phyloP scores from a whole-genome alignment of 352 stramenopile genomes.

The Blastocystis sp. region DNA sequence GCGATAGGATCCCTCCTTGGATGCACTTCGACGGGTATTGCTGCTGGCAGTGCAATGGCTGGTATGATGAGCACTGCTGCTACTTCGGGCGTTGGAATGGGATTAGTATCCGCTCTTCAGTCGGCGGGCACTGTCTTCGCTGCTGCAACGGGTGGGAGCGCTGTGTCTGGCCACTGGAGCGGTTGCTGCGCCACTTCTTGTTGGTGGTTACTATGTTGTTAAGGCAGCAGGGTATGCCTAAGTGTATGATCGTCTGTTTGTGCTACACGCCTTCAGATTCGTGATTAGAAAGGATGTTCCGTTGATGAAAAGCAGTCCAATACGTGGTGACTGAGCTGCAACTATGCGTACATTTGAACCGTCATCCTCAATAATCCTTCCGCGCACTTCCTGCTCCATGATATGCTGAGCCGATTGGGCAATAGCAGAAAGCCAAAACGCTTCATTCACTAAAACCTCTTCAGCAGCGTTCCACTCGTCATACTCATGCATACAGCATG shows the following conservation, averaged over 20 bases:
- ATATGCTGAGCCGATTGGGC: no score
- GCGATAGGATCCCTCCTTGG: neutral
- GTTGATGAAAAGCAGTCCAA: no score
- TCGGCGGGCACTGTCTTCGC: neutral
- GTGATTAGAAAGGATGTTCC: no score
- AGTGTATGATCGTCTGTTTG: neutral
- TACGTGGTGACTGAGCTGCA: no score
- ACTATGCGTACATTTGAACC: no score
- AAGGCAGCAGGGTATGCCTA: neutral
- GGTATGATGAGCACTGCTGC: neutral
- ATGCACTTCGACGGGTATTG: neutral
- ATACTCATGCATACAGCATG: no score
- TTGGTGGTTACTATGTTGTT: neutral
- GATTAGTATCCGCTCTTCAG: neutral
- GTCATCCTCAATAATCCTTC: no score
- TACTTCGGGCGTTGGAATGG: neutral
- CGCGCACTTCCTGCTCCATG: no score
- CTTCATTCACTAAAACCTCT: no score
- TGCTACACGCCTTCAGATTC: neutral
- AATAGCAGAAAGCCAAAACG: no score
- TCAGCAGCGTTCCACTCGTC: no score
- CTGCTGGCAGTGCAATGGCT: neutral
- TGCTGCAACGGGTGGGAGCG: neutral
- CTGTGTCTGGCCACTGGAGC: neutral
- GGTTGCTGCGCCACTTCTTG: neutral